Base-by-base conservation (phyloP, 495 filamentous ascomycete species). In the Xylaria scruposa region DNA sequence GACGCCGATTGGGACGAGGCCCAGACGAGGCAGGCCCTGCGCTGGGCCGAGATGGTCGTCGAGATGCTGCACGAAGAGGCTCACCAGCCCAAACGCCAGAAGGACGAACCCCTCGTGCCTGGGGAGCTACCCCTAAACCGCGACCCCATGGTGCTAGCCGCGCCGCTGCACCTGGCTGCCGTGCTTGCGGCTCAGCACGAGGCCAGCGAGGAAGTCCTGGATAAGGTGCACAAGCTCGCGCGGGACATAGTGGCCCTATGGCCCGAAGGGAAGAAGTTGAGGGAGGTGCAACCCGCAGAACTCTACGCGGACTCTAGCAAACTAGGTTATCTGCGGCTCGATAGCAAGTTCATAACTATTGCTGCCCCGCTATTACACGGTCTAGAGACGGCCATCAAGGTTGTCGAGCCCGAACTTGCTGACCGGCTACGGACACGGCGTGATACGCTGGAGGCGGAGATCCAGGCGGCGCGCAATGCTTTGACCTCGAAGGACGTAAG, bases 1-100 rank as follows among this genome's bases (percentile, higher is more conserved):
- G 65, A 70, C 3, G 80, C 69, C 3, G 81, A 81, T 15, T 90
- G 83, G 77, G 76, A 81, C 19, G 73, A 78, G 10, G 76, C 47
- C 7, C 62, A 80, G 60, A 80, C 75, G 3, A 77, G 79, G 40
- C 74, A 72, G 73, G 79, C 86, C 1, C 74, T 88, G 4, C 74
- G 75, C 26, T 78, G 86, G 75, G 83, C 85, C 0, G 83, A 87
- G 73, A 78, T 85, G 72, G 78, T 89, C 10, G 72, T 87, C 31
- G 81, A 82, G 13, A 51, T 89, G 54, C 82, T 92, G 76, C 85
- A 91, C 71, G 73, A 83, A 0, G 70, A 83, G 29, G 76, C 74
- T 9, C 88, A 89, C 71, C 44, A 70, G 67, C 76, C 66, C 3
- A 61, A 29, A 53, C 29, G 47, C 2, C 15, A 1, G 0, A 71